Conservation (phyloP, 768 basidiomycete genomes). For the Pleurotus tuber-regium region DNA sequence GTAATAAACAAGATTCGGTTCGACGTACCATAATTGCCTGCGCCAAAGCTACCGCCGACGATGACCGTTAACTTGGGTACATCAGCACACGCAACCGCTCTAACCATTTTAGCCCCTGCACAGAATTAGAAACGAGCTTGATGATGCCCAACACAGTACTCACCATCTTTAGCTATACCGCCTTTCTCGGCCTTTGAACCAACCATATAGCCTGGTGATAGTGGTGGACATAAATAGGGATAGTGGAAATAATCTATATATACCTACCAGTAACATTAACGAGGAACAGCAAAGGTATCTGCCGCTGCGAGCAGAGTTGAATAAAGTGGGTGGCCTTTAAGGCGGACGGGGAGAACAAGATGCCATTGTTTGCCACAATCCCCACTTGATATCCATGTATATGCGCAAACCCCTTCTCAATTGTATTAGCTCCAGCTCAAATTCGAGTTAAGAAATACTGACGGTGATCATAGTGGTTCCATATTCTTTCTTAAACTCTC, state of each 20-base stretch:
- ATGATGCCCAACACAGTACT: conserved; percentile 10
- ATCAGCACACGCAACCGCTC: conserved; percentile 90
- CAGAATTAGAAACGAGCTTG: neutral
- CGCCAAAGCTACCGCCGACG: conserved; percentile 92
- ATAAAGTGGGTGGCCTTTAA: conserved; percentile 96
- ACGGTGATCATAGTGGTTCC: conserved; percentile 89
- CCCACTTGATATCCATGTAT: conserved; percentile 90
- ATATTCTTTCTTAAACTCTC: conserved; percentile 97
- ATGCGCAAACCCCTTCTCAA: conserved; percentile 74
- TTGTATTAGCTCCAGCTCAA: neutral
- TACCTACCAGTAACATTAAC: conserved; percentile 86
- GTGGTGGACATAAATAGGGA: neutral
- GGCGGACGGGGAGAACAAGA: conserved; percentile 91
- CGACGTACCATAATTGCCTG: conserved; percentile 85
- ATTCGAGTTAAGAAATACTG: conserved; percentile 21
- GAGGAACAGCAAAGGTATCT: conserved; percentile 87
- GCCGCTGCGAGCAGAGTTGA: conserved; percentile 87
- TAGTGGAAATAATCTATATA: too few species aligned
- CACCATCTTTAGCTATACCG: conserved; percentile 91
- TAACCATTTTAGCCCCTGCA: conserved; percentile 89
- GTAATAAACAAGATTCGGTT: conserved; percentile 11
- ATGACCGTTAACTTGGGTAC: conserved; percentile 93
- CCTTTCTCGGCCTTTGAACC: conserved; percentile 93
- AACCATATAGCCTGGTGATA: conserved; percentile 81
- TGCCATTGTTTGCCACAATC: conserved; percentile 93